phyloP scores from a whole-genome alignment of 2,329 filamentous ascomycete species.

The Diaporthe ilicicola region DNA sequence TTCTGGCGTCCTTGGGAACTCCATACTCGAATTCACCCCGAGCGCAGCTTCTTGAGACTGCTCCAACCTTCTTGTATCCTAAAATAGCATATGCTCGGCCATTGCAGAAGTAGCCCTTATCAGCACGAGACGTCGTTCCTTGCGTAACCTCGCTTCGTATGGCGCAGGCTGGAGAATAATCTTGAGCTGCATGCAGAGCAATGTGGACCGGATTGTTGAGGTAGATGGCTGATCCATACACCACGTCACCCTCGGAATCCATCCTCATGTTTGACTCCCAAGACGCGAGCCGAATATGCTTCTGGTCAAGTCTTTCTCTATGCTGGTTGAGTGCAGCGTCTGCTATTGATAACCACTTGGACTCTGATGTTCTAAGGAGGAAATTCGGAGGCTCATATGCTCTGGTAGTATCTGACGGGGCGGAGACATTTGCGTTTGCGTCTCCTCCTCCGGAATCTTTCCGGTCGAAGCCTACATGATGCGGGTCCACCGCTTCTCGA shows the following conservation, averaged over 20 bases:
- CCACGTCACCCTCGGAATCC: background rate
- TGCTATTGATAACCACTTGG: background rate
- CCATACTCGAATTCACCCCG: background rate
- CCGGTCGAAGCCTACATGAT: background rate
- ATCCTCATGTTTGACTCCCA: slow-evolving; percentile 8
- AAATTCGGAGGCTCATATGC: background rate
- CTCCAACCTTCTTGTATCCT: background rate
- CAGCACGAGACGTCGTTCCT: background rate
- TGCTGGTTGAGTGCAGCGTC: background rate
- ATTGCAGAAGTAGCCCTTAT: background rate
- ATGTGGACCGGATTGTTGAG: background rate
- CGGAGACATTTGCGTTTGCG: background rate
- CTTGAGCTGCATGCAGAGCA: background rate
- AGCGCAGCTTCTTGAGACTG: background rate
- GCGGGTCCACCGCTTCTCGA: background rate
- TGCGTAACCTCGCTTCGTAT: background rate
- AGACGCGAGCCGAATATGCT: background rate
- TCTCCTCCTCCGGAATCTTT: background rate
- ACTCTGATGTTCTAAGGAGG: background rate
- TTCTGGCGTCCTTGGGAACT: background rate
- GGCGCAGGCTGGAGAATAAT: background rate
- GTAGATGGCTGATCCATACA: background rate
- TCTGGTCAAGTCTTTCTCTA: background rate
- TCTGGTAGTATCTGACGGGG: background rate
- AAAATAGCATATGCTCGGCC: background rate